Evolutionary conservation across 2,329 filamentous ascomycete species (phyloP).

Genomic region (Dactylellina haptotyla): DNA sequence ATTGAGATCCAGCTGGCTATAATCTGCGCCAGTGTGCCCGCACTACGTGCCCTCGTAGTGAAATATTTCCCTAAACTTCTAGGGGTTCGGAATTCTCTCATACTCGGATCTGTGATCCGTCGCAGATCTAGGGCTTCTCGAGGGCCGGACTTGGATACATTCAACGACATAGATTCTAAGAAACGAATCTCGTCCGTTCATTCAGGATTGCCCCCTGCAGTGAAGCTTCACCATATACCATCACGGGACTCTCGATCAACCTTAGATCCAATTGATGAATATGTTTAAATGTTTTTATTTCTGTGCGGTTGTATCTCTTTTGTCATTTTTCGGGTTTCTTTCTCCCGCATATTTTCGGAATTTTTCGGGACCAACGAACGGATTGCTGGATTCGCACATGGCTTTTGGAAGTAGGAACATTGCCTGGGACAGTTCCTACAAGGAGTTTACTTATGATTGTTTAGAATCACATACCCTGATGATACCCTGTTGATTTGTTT

Average conservation of each 20-base stretch:
- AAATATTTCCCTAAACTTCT: slow-evolving; percentile 48
- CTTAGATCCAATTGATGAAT: slow-evolving; percentile 33
- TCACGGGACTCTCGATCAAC: slow-evolving; percentile 28
- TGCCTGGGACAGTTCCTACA: background rate
- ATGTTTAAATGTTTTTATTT: slow-evolving; percentile 7
- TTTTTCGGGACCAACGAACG: too few species aligned
- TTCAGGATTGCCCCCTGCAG: background rate
- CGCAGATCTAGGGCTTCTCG: slow-evolving; percentile 25
- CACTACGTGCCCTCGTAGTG: slow-evolving; percentile 30
- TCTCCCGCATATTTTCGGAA: too few species aligned
- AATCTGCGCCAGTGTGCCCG: slow-evolving; percentile 36
- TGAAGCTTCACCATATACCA: slow-evolving; percentile 13
- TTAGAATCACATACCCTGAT: background rate
- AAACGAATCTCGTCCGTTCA: slow-evolving; percentile 16
- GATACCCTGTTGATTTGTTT: background rate
- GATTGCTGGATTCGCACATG: background rate
- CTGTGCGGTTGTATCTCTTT: too few species aligned
- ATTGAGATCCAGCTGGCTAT: slow-evolving; percentile 41
- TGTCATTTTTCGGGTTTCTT: too few species aligned
- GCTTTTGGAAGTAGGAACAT: background rate
- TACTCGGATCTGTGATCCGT: slow-evolving; percentile 26
- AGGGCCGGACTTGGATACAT: slow-evolving; percentile 16
- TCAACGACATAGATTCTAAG: slow-evolving; percentile 25
- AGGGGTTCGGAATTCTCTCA: slow-evolving; percentile 30
- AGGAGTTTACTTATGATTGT: background rate